Base-by-base conservation (phyloP, 2,329 filamentous ascomycete species). In the Diaporthe capsici region DNA sequence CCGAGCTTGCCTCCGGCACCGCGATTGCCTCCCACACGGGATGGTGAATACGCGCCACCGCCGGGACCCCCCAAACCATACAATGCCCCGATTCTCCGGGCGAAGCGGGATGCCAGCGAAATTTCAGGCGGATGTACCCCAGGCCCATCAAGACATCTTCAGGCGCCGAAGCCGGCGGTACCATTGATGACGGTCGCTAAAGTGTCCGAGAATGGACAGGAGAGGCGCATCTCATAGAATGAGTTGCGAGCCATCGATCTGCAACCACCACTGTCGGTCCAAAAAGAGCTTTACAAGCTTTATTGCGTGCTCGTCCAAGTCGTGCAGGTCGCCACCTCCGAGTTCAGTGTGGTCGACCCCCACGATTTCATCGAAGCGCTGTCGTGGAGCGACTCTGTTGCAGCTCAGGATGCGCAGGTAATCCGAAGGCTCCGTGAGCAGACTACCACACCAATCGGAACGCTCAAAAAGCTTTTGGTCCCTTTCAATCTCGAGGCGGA, bases 351-450 rank as follows among this genome's bases (percentile, higher is more conserved):
- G 44, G 55, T 72, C 22, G 42, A 51, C 5, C 70, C 70, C 12
- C 70, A 72, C 28, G 70, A 60, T 4, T 72, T 72, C 51, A 61
- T 72, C 42, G 70, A 72, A 20, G 58, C n/a, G 22, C 42, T 60
- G 31, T 72, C 70, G 34, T 72, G 70, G 70, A 61, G 55, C 39
- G 55, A 61, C 9, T 25, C 42, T 39, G 4, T 5, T 51, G 42
- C n/a, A 15, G 47, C 55, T n/a, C 28, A 12, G n/a, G 28, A 37
- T 7, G 47, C 34, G 20, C 20, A 34, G 34, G 47, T 61, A 31
- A 51, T 61, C 25, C 44, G n/a, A 17, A 28, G 70, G n/a, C 55
- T 72, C 25, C 70, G 55, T 12, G 4, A 39, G 12, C 42, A 61
- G 28, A 39, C 31, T 42, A 9, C 12, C 47, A 22, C 13, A 13